These are phyloP conservation scores for Penicillium atrosanguineum DNA, from an alignment of 495 filamentous ascomycete genomes.

Conservation along the genomic window DNA sequence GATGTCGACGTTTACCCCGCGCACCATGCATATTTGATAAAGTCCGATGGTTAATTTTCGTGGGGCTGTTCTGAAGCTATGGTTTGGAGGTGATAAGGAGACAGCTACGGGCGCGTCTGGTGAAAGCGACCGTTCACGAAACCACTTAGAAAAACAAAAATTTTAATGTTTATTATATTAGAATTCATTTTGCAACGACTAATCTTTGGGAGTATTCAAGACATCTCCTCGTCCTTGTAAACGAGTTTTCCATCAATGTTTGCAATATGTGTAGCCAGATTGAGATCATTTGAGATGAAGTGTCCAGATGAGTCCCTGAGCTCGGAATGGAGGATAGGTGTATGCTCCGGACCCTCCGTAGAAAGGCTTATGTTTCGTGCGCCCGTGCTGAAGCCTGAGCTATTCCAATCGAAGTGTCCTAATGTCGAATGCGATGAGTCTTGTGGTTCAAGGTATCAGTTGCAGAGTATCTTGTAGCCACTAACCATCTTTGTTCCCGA, in stretches of 20 bases:
- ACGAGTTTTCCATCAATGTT: slow-evolving; percentile 4
- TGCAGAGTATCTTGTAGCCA: not conserved
- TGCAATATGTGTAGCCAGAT: slow-evolving; percentile 9
- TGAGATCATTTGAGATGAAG: slow-evolving; percentile 1
- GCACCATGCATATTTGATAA: not conserved
- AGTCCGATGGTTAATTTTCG: too few species aligned
- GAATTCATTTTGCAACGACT: not conserved
- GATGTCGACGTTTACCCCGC: not conserved
- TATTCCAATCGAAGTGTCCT: slow-evolving; percentile 15
- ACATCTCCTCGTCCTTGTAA: not conserved
- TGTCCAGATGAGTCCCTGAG: slow-evolving; percentile 5
- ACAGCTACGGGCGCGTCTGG: not conserved
- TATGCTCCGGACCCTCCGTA: slow-evolving; percentile 9
- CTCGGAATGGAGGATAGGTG: slow-evolving; percentile 12
- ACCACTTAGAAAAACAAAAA: not conserved
- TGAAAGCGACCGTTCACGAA: not conserved
- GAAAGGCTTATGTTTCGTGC: slow-evolving; percentile 7
- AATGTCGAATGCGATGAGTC: not conserved
- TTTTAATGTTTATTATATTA: not conserved
- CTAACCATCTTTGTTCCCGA: slow-evolving; percentile 18
- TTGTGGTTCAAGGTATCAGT: not conserved
- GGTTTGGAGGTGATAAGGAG: not conserved
- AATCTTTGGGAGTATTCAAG: not conserved
- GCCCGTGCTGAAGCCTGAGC: slow-evolving; percentile 9
- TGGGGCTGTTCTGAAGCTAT: not conserved